Conservation (phyloP, 169 alveolate species). For the Eimeria tenella region DNA sequence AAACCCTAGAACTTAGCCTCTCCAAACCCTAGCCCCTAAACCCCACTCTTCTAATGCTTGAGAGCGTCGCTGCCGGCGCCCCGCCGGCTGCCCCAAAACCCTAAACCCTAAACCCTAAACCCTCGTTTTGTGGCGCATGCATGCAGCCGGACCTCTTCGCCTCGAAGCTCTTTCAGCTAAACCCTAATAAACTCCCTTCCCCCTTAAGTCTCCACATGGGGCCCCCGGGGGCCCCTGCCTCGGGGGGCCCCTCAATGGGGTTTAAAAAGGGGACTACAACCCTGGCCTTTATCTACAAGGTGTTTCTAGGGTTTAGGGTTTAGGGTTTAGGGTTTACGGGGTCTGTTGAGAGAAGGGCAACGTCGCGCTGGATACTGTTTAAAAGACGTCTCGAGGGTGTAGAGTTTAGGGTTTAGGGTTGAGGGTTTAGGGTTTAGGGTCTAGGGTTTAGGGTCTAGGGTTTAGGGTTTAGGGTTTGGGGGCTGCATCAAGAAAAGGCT, state of each 20-base stretch:
- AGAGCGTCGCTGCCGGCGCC: not conserved
- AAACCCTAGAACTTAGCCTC: not conserved
- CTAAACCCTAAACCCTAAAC: no score
- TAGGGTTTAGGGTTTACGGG: no score
- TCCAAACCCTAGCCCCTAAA: not conserved
- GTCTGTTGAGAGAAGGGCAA: no score
- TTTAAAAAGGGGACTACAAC: conserved; percentile 98
- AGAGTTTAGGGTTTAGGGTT: no score
- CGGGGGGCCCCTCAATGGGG: conserved; percentile 70
- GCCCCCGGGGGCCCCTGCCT: conserved; percentile 31
- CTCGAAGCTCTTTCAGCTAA: not conserved
- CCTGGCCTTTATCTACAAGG: conserved; percentile 93
- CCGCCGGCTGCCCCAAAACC: no score
- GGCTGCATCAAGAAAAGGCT: no score
- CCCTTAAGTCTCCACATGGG: conserved; percentile 8
- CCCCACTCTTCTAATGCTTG: not conserved
- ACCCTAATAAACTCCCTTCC: not conserved
- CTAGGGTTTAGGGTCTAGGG: no score
- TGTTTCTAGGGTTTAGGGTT: no score
- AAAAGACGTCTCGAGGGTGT: no score
- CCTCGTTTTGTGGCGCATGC: not conserved
- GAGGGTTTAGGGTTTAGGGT: no score
- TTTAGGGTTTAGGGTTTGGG: no score
- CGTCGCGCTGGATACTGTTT: no score
- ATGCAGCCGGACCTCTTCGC: conserved; percentile 67